Conservation (phyloP, 495 filamentous ascomycete species). For the Glarea lozoyensis region DNA sequence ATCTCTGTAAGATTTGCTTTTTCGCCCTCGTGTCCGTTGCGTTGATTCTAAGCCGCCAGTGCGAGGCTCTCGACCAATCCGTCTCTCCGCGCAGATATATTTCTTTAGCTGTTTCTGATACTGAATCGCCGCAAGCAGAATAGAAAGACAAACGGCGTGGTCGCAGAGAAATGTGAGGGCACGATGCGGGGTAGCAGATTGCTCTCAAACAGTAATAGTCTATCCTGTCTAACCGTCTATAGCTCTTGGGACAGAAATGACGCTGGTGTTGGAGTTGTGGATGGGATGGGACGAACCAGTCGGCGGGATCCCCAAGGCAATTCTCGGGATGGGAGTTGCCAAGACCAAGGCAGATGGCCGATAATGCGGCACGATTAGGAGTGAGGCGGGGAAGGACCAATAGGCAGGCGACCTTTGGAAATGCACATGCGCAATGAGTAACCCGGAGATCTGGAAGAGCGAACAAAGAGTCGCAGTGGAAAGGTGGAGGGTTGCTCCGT, state of each 20-base stretch:
- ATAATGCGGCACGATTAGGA: constrained; percentile 15
- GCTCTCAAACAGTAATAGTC: no score
- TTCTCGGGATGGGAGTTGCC: constrained; percentile 1
- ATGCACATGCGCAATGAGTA: background rate
- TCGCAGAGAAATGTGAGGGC: no score
- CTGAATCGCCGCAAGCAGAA: no score
- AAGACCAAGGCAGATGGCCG: background rate
- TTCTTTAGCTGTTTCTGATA: background rate
- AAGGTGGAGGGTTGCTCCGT: background rate
- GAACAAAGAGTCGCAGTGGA: background rate
- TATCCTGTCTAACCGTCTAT: no score
- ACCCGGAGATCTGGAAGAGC: background rate
- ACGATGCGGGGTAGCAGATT: constrained; percentile 1
- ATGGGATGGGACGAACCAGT: background rate
- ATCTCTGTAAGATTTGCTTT: background rate
- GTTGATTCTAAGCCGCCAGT: no score
- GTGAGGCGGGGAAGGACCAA: background rate
- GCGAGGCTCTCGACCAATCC: background rate
- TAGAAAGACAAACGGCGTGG: background rate
- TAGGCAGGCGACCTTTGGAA: background rate
- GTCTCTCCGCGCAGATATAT: background rate
- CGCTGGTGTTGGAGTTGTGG: background rate
- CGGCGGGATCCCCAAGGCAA: constrained; percentile 1
- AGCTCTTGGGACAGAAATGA: constrained; percentile 1
- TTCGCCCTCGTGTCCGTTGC: constrained; percentile 7